Conservation (phyloP, 176 grass and related monocot species). For the Oryza nivara region DNA sequence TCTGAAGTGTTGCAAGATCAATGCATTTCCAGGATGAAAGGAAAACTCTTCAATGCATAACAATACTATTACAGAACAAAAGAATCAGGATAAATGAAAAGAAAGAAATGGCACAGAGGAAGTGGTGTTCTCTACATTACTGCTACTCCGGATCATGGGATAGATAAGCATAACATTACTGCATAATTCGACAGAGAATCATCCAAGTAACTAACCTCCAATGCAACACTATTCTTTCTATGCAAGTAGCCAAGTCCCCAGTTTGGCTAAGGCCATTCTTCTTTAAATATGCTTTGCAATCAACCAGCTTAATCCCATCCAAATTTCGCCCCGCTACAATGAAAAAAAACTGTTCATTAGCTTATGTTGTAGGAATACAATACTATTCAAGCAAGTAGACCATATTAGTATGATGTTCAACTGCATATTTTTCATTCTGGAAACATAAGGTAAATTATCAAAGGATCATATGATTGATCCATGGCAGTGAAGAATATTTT, state of each 20-base stretch:
- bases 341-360: constrained; percentile 9
- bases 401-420: neutral
- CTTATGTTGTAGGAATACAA: neutral
- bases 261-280: constrained; percentile 59
- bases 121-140: neutral
- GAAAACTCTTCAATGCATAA: neutral
- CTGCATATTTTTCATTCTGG: constrained; percentile 15
- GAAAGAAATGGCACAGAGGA: neutral
- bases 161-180: neutral
- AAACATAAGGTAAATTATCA: neutral
- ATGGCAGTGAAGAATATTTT: neutral
- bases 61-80: neutral
- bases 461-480: neutral
- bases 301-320: constrained; percentile 59
- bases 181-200: constrained; percentile 9
- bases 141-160: neutral
- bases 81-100: neutral
- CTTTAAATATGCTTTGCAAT: constrained; percentile 71
- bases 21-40: neutral
- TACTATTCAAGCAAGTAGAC: constrained; percentile 12
- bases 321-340: constrained; percentile 51
- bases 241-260: constrained; percentile 49
- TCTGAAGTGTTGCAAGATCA: neutral
- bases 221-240: constrained; percentile 70
- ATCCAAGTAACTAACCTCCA: constrained; percentile 55